Evolutionary conservation across 2,329 filamentous ascomycete genomes (phyloP).

Genomic region (Cladosporium sp.): DNA sequence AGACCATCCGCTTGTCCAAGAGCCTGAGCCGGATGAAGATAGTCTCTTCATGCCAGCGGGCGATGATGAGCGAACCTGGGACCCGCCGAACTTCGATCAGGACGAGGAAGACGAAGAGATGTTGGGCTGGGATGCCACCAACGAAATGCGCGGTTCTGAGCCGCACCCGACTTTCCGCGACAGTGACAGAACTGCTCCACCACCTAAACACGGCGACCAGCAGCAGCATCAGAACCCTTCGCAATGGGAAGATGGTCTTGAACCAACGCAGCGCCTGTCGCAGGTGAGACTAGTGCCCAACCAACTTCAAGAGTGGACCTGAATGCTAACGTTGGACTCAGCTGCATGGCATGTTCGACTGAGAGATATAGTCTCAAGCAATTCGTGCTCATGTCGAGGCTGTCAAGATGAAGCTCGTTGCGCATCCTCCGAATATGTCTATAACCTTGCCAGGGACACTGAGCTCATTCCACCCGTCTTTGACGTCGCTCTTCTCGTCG

Average conservation of each 20-base stretch:
- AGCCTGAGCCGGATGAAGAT: conserved; percentile 59
- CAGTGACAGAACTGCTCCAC: conserved; percentile 26
- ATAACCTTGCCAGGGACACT: conserved; percentile 51
- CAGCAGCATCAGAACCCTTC: conserved; percentile 9
- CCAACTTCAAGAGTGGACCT: not conserved
- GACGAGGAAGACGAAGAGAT: conserved; percentile 62
- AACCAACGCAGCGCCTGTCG: conserved; percentile 70
- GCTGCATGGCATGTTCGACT: conserved; percentile 38
- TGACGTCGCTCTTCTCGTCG: conserved; percentile 62
- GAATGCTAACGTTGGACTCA: conserved; percentile 21
- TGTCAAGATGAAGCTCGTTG: conserved; percentile 70
- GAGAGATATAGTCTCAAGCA: conserved; percentile 13
- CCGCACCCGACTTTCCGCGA: conserved; percentile 44
- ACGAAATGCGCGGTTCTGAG: conserved; percentile 50
- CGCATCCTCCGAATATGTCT: conserved; percentile 77
- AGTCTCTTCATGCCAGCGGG: conserved; percentile 65
- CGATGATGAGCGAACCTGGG: conserved; percentile 68
- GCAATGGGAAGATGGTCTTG: conserved; percentile 42
- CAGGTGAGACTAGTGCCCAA: conserved; percentile 50
- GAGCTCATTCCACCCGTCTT: conserved; percentile 65
- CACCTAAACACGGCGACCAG: conserved; percentile 13
- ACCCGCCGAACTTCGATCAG: conserved; percentile 63
- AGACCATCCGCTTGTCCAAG: conserved; percentile 40
- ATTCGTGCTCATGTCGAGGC: not conserved
- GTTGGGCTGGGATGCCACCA: conserved; percentile 70